A percentile compares a stretch with the other conserved stretches of the same genome.
phyloP scores from a whole-genome alignment of 345 rosid genomes.

The Linum lewisii region DNA sequence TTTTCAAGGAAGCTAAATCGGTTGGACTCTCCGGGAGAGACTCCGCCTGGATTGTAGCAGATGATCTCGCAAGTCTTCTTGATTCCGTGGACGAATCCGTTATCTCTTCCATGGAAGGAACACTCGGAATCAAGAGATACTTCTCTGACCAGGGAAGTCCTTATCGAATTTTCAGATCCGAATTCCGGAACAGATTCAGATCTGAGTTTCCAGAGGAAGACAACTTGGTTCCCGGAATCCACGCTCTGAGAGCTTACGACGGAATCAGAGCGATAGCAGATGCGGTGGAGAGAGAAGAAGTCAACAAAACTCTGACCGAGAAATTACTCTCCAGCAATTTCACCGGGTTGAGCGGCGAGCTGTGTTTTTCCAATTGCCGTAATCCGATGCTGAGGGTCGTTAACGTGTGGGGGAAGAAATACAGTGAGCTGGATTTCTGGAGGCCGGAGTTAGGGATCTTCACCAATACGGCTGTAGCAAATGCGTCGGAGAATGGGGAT shows the following conservation, averaged over 20 bases:
- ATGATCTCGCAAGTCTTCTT: conserved; percentile 1
- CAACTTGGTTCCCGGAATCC: conserved; percentile 6
- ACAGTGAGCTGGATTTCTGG: conserved; percentile 19
- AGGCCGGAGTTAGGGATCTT: conserved; percentile 16
- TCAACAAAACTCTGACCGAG: background rate
- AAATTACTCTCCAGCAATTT: conserved; percentile 6
- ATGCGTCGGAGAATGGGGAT: background rate
- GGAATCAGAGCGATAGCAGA: conserved; percentile 14
- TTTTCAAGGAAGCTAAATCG: conserved; percentile 15
- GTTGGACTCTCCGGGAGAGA: conserved; percentile 19
- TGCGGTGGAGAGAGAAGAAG: background rate
- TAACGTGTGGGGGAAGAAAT: conserved; percentile 16
- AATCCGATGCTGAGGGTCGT: conserved; percentile 7
- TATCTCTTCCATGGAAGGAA: conserved; percentile 22
- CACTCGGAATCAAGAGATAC: conserved; percentile 16
- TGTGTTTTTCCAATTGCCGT: background rate
- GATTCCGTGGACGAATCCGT: conserved; percentile 8
- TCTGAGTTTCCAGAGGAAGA: conserved; percentile 5
- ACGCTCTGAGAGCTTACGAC: conserved; percentile 20
- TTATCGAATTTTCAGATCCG: conserved; percentile 7
- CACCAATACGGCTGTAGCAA: background rate
- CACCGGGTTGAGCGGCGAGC: conserved; percentile 18
- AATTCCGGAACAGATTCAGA: conserved; percentile 2
- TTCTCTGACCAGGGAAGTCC: background rate
- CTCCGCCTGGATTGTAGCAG: conserved; percentile 23